phyloP scores from a whole-genome alignment of 352 stramenopile species.

The Phytopythium ostracodes region DNA sequence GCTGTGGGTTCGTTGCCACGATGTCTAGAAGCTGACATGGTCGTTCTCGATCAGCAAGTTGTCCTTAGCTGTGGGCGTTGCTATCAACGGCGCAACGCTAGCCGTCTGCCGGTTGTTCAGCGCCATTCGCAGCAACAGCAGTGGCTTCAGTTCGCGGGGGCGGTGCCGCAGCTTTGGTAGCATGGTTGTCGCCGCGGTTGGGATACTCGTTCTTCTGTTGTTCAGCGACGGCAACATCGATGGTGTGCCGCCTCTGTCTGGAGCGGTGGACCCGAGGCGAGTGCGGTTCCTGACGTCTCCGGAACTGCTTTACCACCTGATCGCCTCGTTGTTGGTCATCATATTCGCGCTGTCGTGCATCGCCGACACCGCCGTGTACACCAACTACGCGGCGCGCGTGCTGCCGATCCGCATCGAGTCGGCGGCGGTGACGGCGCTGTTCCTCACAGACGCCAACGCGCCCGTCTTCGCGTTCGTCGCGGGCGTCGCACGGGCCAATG shows the following conservation, averaged over 20 bases:
- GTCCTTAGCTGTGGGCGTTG: conserved; percentile 11
- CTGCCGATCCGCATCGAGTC: conserved; percentile 1
- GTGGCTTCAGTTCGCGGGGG: conserved; percentile 1
- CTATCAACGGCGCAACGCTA: conserved; percentile 13
- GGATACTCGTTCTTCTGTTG: conserved; percentile 1
- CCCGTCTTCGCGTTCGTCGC: conserved; percentile 24
- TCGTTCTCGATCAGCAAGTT: conserved; percentile 4
- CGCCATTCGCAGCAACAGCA: conserved; percentile 11
- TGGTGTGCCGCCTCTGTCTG: neutral
- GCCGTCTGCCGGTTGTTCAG: conserved; percentile 12
- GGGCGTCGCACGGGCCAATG: conserved; percentile 17
- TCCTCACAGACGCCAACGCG: conserved; percentile 10
- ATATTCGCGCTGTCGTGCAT: conserved; percentile 18
- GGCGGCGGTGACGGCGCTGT: conserved; percentile 1
- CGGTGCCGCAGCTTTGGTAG: conserved; percentile 2
- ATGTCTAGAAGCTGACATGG: neutral
- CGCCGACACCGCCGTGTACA: conserved; percentile 8
- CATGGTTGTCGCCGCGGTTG: conserved; percentile 3
- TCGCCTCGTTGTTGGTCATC: conserved; percentile 15
- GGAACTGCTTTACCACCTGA: conserved; percentile 10
- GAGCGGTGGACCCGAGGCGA: neutral
- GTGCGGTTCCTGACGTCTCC: conserved; percentile 8
- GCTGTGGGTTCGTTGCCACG: no score
- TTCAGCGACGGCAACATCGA: conserved; percentile 1
- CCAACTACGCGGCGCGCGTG: neutral